Evolutionary conservation across 768 basidiomycete genomes (phyloP).

Genomic region (Tylopilus felleus): DNA sequence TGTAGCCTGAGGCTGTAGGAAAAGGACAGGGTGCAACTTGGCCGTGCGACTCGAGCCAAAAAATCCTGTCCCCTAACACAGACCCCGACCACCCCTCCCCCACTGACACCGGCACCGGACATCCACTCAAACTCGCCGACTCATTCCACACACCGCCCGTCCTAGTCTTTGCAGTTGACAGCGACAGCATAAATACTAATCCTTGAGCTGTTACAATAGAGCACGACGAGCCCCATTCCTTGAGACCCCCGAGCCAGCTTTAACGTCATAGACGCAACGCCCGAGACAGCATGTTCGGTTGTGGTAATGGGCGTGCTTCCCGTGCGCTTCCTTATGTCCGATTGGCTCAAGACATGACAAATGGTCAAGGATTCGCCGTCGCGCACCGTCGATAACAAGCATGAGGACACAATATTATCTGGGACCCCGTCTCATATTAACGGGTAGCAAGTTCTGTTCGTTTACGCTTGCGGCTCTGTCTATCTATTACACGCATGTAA

Average conservation of each 20-base stretch:
- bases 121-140: background rate
- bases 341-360: background rate
- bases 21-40: conserved; percentile 35
- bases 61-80: conserved; percentile 23
- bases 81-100: conserved; percentile 28
- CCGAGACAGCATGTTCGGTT: conserved; percentile 7
- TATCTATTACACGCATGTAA: background rate
- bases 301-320: background rate
- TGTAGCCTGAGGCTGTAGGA: conserved; percentile 38
- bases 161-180: too few relatives aligned
- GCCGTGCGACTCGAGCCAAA: conserved; percentile 34
- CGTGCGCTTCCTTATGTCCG: background rate
- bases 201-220: too few relatives aligned
- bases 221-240: background rate
- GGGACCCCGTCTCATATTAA: too few relatives aligned
- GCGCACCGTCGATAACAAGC: too few relatives aligned
- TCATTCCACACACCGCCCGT: too few relatives aligned
- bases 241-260: background rate
- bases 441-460: background rate
- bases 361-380: background rate
- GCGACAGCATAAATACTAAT: too few relatives aligned
- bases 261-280: conserved; percentile 8
- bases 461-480: background rate
- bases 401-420: too few relatives aligned
- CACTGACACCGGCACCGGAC: conserved; percentile 12